Conservation (phyloP, 306 rosid species). For the Castanopsis chinensis region DNA sequence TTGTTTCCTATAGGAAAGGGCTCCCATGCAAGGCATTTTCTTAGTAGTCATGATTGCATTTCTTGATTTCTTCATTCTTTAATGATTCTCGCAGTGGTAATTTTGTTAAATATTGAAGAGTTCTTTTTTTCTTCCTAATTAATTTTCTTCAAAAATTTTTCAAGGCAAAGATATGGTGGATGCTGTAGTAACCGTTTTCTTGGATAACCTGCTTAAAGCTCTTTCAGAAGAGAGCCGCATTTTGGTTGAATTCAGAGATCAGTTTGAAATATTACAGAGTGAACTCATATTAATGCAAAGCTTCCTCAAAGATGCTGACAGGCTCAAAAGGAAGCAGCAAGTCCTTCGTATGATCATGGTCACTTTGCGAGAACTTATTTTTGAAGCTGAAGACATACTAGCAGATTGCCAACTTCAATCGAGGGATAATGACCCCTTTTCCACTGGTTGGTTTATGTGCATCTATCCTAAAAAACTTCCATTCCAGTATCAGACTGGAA, state of each 20-base stretch:
- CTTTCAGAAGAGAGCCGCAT: constrained; percentile 29
- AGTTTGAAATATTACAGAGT: constrained; percentile 25
- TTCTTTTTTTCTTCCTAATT: background rate
- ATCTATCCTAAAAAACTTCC: constrained; percentile 15
- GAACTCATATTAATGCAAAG: constrained; percentile 34
- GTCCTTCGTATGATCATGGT: constrained; percentile 1
- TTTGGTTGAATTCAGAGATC: constrained; percentile 23
- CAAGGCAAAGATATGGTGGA: constrained; percentile 28
- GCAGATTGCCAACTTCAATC: constrained; percentile 33
- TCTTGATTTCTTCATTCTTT: background rate
- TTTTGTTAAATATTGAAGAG: background rate
- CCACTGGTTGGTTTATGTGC: constrained; percentile 24
- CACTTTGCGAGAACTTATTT: constrained; percentile 21
- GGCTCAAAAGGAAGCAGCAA: constrained; percentile 26
- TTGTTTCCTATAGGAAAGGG: too few species aligned
- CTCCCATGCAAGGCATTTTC: too few species aligned
- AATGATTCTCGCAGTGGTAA: background rate
- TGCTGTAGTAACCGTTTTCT: constrained; percentile 29
- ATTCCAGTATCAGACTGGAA: constrained; percentile 23
- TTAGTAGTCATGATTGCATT: background rate
- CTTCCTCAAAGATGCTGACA: constrained; percentile 31
- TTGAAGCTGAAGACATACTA: constrained; percentile 35
- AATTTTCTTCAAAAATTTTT: background rate
- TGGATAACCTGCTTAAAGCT: constrained; percentile 28
- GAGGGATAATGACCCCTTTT: background rate